Percentiles rank a stretch among this genome's conserved stretches.
Evolutionary conservation across 345 rosid genomes (phyloP).

Genomic region (Tarenaya hassleriana): DNA sequence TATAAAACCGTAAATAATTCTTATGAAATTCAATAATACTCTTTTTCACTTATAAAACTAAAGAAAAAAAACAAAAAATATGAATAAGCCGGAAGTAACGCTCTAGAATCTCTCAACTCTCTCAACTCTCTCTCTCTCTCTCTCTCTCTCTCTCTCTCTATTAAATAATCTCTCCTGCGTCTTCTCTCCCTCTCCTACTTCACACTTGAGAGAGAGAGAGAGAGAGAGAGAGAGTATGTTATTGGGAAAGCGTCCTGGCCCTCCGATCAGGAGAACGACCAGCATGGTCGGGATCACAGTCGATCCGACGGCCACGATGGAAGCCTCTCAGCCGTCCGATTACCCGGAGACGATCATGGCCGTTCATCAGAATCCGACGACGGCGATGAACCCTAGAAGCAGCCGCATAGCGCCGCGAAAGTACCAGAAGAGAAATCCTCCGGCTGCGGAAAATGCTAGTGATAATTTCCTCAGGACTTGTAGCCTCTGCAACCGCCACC

Average conservation of each 20-base stretch:
- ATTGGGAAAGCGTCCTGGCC: conserved; percentile 62
- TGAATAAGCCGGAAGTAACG: too few species aligned
- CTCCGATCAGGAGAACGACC: conserved; percentile 56
- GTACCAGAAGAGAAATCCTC: not conserved
- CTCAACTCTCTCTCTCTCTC: conserved; percentile 15
- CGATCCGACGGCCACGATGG: conserved; percentile 27
- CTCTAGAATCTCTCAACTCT: conserved; percentile 10
- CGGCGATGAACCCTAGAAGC: not conserved
- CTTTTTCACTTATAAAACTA: too few species aligned
- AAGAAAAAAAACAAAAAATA: too few species aligned
- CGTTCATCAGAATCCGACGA: conserved; percentile 15
- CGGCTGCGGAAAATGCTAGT: conserved; percentile 9
- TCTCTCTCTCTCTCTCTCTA: conserved; percentile 19
- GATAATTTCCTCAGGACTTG: conserved; percentile 27
- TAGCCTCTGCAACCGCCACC: conserved; percentile 24
- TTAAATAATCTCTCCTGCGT: conserved; percentile 15
- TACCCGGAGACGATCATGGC: conserved; percentile 14
- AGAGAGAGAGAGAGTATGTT: conserved; percentile 37
- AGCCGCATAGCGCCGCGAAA: not conserved
- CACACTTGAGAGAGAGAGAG: not conserved
- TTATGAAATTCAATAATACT: too few species aligned
- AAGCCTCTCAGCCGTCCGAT: conserved; percentile 31
- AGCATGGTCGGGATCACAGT: conserved; percentile 58
- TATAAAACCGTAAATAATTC: too few species aligned
- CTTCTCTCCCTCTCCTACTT: not conserved